Base-by-base conservation (phyloP, 2,329 filamentous ascomycete species). In the Lachnellula hyalina region DNA sequence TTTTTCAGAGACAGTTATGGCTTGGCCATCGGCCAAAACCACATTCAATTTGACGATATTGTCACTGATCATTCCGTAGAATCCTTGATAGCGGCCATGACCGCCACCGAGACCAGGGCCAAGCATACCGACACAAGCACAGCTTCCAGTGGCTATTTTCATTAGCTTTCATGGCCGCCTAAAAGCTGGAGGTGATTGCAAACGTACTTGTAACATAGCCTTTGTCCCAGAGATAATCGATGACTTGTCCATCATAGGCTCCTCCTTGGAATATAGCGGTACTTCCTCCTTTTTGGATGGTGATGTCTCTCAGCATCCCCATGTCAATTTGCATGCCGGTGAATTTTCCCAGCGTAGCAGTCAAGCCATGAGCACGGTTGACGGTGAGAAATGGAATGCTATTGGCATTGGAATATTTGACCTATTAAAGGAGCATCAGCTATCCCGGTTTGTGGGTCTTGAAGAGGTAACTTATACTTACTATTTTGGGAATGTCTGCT, bases 321-420 rank as follows among this genome's bases (percentile, higher is more conserved):
- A 53, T 50, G 21, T 44, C 21, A 14, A 45, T 59, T 14, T 48
- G 8, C 36, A 53, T 51, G 38, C n/a, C 65, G 3, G 53, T 28
- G 32, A 58, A 35, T 19, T 17, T 35, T 19, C 49, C 45, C 1
- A 58, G 36, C 4, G 42, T 56, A 11, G 32, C 25, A 21, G 53
- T 52, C 14, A 75, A 70, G 2, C 79, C 80, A 55, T 84, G 81
- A 1, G 70, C 73, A n/a, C 77, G 75, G 60, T 78, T 81, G 63
- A 72, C 75, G 0, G 78, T 74, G 1, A 83, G 72, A 19, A 57
- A 57, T 7, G 11, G 8, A 14, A 57, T 34, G 14, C 23, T 44
- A 28, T 54, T 34, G 5, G n/a, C 9, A 36, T 57, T 51, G n/a
- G 23, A 32, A 35, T 57, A 57, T 46, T 42, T 47, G 14, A 57